Evolutionary conservation across 371 early-diverging fungal species (phyloP), one percentile per base, ranked within the genome.

Genomic region (Choanephora cucurbitarum): DNA sequence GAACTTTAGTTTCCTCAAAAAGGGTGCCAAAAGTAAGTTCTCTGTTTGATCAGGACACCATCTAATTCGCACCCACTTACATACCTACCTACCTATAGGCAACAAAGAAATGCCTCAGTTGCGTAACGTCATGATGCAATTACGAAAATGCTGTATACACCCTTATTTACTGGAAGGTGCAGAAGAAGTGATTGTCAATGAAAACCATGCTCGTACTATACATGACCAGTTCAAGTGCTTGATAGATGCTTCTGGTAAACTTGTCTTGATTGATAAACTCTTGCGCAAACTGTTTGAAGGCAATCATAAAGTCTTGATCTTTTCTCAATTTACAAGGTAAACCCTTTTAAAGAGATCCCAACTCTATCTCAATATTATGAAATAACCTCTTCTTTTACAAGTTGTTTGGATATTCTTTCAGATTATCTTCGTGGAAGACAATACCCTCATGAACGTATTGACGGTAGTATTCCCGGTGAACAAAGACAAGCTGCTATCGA

Each of bases 401-500:
- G 73, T 48, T 80, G 80, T 42, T 40, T 97, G 60, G 97, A 97
- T 72, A 82, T 99, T 22, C 79, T 97, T 44, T 91, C 91, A 50
- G 97, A 96, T 66, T 96, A 95, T 67, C 76, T 94, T 53, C 85
- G 85, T 23, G 86, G 89, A 17, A 74, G 87, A 15, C 74, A 69
- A 6, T 95, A 91, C 70, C 77, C 78, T 32, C 91, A 85, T 70
- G 95, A 95, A 67, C 86, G 95, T 39, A 96, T 96, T 55, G 97
- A 97, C 66, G 99, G 93, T 19, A 81, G 85, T 54, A 80, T 92
- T 23, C 86, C 93, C 28, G 91, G 92, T 32, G 96, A 95, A 41
- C 77, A 88, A 57, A 83, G 99, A 17, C 97, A 97, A 68, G 93
- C 94, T n/a, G 89, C 95, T 7, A 96, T 99, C 69, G 96, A 97